Conservation (phyloP, 148 eudicot species). For the Silene uniflora region DNA sequence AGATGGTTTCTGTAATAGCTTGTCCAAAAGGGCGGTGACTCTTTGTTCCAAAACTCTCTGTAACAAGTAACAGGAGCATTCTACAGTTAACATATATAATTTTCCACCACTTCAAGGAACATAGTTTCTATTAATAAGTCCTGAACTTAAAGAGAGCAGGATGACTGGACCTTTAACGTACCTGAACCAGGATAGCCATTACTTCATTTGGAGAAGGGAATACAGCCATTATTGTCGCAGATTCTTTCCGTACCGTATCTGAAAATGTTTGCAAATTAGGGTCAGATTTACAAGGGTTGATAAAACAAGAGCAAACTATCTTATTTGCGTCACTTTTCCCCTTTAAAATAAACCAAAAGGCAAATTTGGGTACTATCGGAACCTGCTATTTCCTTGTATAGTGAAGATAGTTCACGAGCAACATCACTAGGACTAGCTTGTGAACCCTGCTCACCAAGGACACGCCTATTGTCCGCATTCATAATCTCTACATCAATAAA, state of each 20-base stretch:
- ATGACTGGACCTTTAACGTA: constrained; percentile 22
- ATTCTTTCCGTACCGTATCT: constrained; percentile 98
- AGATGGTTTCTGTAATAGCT: constrained; percentile 80
- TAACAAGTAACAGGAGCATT: constrained; percentile 25
- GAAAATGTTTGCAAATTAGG: constrained; percentile 22
- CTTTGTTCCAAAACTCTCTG: constrained; percentile 98
- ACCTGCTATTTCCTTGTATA: constrained; percentile 98
- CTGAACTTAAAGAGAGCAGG: not conserved
- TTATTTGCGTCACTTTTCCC: not conserved
- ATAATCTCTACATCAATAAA: constrained; percentile 94
- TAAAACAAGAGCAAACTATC: not conserved
- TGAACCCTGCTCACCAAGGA: constrained; percentile 86
- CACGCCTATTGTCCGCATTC: constrained; percentile 83
- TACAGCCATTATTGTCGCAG: constrained; percentile 94
- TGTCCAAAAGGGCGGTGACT: constrained; percentile 90
- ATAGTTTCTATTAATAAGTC: not conserved
- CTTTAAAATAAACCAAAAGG: not conserved
- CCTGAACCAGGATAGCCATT: constrained; percentile 98
- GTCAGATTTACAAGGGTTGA: not conserved
- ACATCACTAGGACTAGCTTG: constrained; percentile 91
- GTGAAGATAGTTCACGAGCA: constrained; percentile 81
- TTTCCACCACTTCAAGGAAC: constrained; percentile 3
- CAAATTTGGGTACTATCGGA: constrained; percentile 10
- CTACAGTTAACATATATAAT: constrained; percentile 1
- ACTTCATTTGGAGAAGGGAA: constrained; percentile 98